Conservation (phyloP, 2,329 filamentous ascomycete species). For the Xylaria sp. region DNA sequence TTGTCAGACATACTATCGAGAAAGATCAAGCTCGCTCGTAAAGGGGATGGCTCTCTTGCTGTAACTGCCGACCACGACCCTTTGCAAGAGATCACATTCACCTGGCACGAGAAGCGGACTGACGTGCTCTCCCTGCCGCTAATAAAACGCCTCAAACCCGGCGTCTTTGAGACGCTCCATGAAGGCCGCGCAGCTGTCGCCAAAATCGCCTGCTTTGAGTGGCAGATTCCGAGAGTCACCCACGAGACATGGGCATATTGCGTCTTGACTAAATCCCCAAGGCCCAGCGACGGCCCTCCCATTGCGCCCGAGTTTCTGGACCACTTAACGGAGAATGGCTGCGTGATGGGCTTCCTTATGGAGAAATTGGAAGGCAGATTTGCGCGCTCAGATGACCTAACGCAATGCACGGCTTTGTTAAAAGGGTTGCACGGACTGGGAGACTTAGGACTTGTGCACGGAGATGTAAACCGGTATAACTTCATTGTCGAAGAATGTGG, state of each 20-base stretch:
- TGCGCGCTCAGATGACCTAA: constrained; percentile 30
- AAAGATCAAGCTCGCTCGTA: constrained; percentile 31
- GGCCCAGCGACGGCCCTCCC: constrained; percentile 18
- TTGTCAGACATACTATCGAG: constrained; percentile 37
- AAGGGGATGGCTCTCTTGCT: constrained; percentile 26
- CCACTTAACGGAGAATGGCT: constrained; percentile 32
- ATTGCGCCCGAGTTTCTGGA: constrained; percentile 34
- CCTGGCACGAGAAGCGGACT: constrained; percentile 35
- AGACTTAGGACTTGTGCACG: constrained; percentile 20
- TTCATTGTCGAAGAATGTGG: constrained; percentile 22
- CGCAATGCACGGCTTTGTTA: constrained; percentile 29
- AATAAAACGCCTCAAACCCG: constrained; percentile 33
- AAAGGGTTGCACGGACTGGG: constrained; percentile 26
- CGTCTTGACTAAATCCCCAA: constrained; percentile 18
- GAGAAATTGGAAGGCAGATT: constrained; percentile 29
- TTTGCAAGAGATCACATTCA: constrained; percentile 27
- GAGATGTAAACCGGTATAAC: constrained; percentile 29
- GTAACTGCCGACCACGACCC: constrained; percentile 26
- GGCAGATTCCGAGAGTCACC: constrained; percentile 32
- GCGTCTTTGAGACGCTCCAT: constrained; percentile 30
- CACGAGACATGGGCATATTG: constrained; percentile 32
- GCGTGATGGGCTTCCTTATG: constrained; percentile 34
- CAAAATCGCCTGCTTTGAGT: constrained; percentile 35
- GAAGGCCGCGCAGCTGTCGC: constrained; percentile 27
- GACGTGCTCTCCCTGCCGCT: constrained; percentile 34